Evolutionary conservation across 2,329 filamentous ascomycete genomes (phyloP).

Genomic region (Didymella glomerata): DNA sequence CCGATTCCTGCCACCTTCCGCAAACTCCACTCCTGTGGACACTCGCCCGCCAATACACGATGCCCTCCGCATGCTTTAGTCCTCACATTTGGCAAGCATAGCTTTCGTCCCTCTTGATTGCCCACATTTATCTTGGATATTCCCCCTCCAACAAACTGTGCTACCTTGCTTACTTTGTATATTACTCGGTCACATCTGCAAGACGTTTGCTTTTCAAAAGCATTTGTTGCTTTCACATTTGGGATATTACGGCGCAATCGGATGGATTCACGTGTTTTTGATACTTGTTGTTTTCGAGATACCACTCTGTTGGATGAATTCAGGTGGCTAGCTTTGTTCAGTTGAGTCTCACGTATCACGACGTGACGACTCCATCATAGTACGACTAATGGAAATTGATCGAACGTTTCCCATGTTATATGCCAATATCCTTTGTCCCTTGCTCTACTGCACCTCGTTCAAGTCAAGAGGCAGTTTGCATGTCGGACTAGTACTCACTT

Average conservation of each 20-base stretch:
- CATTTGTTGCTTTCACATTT: background rate
- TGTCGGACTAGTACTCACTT: background rate
- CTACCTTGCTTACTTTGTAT: slow-evolving; percentile 1
- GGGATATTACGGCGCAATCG: slow-evolving; percentile 1
- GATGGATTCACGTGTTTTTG: slow-evolving; percentile 1
- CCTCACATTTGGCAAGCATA: too few relatives aligned
- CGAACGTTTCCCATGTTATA: too few relatives aligned
- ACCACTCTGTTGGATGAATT: slow-evolving; percentile 31
- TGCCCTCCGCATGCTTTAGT: slow-evolving; percentile 12
- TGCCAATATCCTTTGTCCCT: too few relatives aligned
- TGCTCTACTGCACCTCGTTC: background rate
- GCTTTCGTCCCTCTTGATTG: background rate
- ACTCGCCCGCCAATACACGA: slow-evolving; percentile 23
- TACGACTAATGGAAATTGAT: slow-evolving; percentile 8
- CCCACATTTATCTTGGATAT: background rate
- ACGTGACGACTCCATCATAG: background rate
- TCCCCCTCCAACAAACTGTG: background rate
- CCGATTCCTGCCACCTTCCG: slow-evolving; percentile 43
- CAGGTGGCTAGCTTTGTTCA: slow-evolving; percentile 15
- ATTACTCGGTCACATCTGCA: background rate
- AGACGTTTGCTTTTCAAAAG: background rate
- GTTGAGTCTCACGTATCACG: background rate
- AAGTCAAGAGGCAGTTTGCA: background rate
- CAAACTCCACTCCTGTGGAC: slow-evolving; percentile 27
- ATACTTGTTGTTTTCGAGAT: slow-evolving; percentile 21